Percentiles rank a stretch among this genome's conserved stretches.
These are phyloP conservation scores for Naganishia kalamii DNA, from an alignment of 768 basidiomycete species.

Conservation along the genomic window DNA sequence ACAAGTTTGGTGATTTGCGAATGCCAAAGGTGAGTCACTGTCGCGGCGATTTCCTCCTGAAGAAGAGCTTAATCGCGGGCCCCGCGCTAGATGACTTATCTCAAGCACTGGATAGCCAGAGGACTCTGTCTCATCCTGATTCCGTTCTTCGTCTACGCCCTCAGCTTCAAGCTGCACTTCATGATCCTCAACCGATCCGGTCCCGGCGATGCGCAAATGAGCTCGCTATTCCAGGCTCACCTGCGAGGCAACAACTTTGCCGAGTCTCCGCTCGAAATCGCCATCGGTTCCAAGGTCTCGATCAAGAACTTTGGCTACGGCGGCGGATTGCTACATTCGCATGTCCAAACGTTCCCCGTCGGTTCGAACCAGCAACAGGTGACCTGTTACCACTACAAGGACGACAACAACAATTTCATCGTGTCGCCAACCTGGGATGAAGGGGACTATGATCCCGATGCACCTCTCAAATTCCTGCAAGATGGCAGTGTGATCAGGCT, in stretches of 20 bases:
- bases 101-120: slow-evolving; percentile 83
- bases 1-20: slow-evolving; percentile 90
- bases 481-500: slow-evolving; percentile 76
- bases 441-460: slow-evolving; percentile 58
- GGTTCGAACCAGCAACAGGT: slow-evolving; percentile 93
- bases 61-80: not conserved
- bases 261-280: slow-evolving; percentile 84
- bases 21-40: slow-evolving; percentile 69
- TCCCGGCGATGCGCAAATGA: slow-evolving; percentile 97
- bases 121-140: slow-evolving; percentile 77
- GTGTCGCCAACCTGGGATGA: slow-evolving; percentile 77
- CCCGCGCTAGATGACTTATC: slow-evolving; percentile 65
- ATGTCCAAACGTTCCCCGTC: slow-evolving; percentile 86
- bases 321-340: slow-evolving; percentile 91
- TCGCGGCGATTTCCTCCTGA: not conserved
- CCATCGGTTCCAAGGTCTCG: slow-evolving; percentile 81
- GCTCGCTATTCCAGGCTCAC: slow-evolving; percentile 94
- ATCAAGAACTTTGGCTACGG: slow-evolving; percentile 98
- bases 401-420: slow-evolving; percentile 89
- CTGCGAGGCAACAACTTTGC: slow-evolving; percentile 88
- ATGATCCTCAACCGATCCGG: slow-evolving; percentile 87
- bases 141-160: slow-evolving; percentile 86
- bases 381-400: slow-evolving; percentile 99
- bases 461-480: slow-evolving; percentile 59
- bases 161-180: slow-evolving; percentile 94